phyloP scores from a whole-genome alignment of 495 filamentous ascomycete genomes.

The Lasiosphaeris hirsuta region DNA sequence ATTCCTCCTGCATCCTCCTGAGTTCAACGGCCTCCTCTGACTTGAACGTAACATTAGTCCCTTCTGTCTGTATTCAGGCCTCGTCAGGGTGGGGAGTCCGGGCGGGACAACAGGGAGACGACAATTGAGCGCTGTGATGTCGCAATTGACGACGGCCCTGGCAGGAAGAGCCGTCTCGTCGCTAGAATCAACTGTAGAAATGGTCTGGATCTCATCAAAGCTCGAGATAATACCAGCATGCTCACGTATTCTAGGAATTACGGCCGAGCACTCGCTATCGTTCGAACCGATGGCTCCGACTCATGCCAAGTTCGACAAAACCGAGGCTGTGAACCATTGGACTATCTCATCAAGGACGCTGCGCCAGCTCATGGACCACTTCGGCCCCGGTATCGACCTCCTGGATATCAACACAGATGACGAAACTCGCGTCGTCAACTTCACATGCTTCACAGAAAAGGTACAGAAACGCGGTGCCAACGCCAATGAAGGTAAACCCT shows the following conservation, averaged over 20 bases:
- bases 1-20: background rate
- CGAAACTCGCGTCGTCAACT: slow-evolving; percentile 52
- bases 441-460: slow-evolving; percentile 96
- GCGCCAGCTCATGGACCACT: slow-evolving; percentile 85
- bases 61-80: slow-evolving; percentile 44
- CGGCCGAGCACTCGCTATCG: slow-evolving; percentile 86
- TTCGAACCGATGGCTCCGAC: slow-evolving; percentile 80
- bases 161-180: slow-evolving; percentile 75
- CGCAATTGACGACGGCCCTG: slow-evolving; percentile 67
- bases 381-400: slow-evolving; percentile 85
- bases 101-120: slow-evolving; percentile 51
- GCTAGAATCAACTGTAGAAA: slow-evolving; percentile 83
- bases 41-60: slow-evolving; percentile 29
- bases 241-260: slow-evolving; percentile 57
- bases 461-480: slow-evolving; percentile 53
- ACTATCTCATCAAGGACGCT: slow-evolving; percentile 69
- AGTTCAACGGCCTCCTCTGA: background rate
- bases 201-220: slow-evolving; percentile 46
- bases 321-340: slow-evolving; percentile 71
- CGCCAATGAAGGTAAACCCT: slow-evolving; percentile 66
- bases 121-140: slow-evolving; percentile 87
- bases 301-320: slow-evolving; percentile 81
- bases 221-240: background rate
- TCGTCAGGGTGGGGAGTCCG: slow-evolving; percentile 35
- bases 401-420: slow-evolving; percentile 78